Conservation (phyloP, 2,329 filamentous ascomycete genomes). For the Clarireedia monteithiana region DNA sequence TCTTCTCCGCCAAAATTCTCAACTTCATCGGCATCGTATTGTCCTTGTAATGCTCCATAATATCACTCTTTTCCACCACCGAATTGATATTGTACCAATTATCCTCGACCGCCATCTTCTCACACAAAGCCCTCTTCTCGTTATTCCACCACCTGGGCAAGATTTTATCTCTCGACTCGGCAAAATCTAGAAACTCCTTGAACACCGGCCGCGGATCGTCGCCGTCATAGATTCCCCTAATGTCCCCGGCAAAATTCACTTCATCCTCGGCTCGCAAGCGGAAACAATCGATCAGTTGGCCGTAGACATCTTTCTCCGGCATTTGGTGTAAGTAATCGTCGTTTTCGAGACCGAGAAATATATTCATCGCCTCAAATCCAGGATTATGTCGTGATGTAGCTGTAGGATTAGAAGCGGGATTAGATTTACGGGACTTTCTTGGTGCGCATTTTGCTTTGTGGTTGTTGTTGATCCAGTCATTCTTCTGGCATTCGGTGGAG, state of each 20-base stretch:
- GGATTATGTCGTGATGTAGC: neutral
- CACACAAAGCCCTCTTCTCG: conserved; percentile 12
- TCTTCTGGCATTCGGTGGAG: neutral
- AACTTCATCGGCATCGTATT: conserved; percentile 14
- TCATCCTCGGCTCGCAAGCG: conserved; percentile 17
- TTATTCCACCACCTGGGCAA: conserved; percentile 13
- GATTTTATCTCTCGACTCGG: conserved; percentile 9
- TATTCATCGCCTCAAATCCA: neutral
- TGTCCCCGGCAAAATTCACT: conserved; percentile 6
- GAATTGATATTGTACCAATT: conserved; percentile 8
- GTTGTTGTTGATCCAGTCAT: neutral
- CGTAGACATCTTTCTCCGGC: conserved; percentile 10
- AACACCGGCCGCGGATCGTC: conserved; percentile 10
- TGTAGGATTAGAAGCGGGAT: neutral
- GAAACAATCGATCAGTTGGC: conserved; percentile 15
- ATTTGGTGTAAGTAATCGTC: conserved; percentile 9
- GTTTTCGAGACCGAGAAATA: neutral
- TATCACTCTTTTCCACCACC: conserved; percentile 15
- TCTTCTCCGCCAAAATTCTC: conserved; percentile 15
- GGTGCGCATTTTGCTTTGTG: neutral
- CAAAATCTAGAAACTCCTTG: conserved; percentile 14
- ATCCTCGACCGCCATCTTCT: conserved; percentile 4
- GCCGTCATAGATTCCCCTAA: conserved; percentile 8
- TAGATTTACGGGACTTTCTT: neutral
- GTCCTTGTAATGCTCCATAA: conserved; percentile 13